Percentiles rank a stretch among this genome's conserved stretches.
Evolutionary conservation across 2,329 filamentous ascomycete genomes (phyloP).

Genomic region (Ceratocystis harringtonii): DNA sequence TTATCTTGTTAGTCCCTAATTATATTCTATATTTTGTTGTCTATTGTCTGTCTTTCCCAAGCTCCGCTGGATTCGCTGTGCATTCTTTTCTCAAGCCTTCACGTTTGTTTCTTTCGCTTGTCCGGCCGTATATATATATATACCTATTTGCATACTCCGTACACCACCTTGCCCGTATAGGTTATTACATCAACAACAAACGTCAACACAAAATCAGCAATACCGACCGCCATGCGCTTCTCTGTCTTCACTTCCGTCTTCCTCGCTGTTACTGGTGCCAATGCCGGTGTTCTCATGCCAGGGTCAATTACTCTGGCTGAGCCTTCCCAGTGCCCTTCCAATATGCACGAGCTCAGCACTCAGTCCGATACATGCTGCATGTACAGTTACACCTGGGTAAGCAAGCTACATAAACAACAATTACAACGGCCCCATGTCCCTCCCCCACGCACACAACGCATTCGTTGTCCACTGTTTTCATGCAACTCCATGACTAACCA

Average conservation of each 20-base stretch:
- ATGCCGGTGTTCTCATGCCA: background rate
- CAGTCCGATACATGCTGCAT: background rate
- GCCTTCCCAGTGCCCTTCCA: background rate
- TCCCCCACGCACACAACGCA: background rate
- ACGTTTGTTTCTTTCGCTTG: too few species aligned
- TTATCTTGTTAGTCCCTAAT: background rate
- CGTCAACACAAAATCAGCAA: background rate
- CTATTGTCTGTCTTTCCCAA: too few species aligned
- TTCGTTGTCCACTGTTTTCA: background rate
- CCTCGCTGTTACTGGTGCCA: background rate
- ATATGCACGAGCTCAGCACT: background rate
- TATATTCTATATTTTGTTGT: too few species aligned
- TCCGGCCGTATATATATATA: too few species aligned
- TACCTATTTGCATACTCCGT: too few species aligned
- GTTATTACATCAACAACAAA: too few species aligned
- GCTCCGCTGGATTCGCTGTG: too few species aligned
- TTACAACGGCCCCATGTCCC: too few species aligned
- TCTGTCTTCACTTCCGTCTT: conserved; percentile 1
- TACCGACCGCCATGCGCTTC: background rate
- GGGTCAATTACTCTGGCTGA: background rate
- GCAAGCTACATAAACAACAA: background rate
- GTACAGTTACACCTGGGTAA: conserved; percentile 4
- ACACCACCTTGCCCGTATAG: too few species aligned
- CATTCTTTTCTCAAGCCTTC: too few species aligned
- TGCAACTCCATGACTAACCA: background rate